phyloP scores from a whole-genome alignment of 1,284 basidiomycete genomes.

The Rhodotorula sp. region DNA sequence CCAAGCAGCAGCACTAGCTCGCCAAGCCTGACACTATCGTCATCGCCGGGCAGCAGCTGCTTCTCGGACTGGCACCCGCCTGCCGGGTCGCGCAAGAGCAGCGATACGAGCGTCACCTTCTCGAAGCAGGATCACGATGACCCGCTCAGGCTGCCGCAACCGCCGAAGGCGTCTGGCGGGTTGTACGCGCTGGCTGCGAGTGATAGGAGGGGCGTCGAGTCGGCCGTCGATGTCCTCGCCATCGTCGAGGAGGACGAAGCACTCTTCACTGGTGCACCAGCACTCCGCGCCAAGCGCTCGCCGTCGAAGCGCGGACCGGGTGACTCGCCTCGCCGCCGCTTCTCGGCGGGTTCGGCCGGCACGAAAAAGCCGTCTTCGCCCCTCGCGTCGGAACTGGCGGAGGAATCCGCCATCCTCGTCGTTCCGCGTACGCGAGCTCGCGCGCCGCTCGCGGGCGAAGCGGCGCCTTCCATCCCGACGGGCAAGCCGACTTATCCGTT shows the following conservation, averaged over 20 bases:
- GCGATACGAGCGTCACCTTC: conserved; percentile 20
- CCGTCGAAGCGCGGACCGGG: conserved; percentile 6
- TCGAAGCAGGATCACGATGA: not conserved
- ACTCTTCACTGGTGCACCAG: not conserved
- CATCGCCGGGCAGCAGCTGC: conserved; percentile 11
- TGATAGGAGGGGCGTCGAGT: conserved; percentile 36
- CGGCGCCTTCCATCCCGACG: not conserved
- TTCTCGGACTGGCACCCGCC: conserved; percentile 18
- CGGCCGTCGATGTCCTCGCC: conserved; percentile 41
- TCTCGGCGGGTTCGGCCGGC: not conserved
- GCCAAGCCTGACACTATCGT: conserved; percentile 2
- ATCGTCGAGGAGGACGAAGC: conserved; percentile 41
- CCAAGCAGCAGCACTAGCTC: not conserved
- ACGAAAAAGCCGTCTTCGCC: not conserved
- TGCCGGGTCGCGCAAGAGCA: conserved; percentile 10
- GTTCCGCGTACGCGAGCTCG: conserved; percentile 4
- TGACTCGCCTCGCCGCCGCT: conserved; percentile 9
- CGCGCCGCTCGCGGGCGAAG: not conserved
- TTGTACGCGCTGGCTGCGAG: conserved; percentile 23
- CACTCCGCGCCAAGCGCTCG: conserved; percentile 1
- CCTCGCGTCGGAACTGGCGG: not conserved
- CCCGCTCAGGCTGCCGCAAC: no score
- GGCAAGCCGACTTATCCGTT: not conserved
- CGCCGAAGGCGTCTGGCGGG: not conserved
- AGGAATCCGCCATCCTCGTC: not conserved